Percentiles rank a stretch among this genome's conserved stretches.
These are phyloP conservation scores for Crucibulum laeve DNA, from an alignment of 768 basidiomycete species.

Conservation along the genomic window DNA sequence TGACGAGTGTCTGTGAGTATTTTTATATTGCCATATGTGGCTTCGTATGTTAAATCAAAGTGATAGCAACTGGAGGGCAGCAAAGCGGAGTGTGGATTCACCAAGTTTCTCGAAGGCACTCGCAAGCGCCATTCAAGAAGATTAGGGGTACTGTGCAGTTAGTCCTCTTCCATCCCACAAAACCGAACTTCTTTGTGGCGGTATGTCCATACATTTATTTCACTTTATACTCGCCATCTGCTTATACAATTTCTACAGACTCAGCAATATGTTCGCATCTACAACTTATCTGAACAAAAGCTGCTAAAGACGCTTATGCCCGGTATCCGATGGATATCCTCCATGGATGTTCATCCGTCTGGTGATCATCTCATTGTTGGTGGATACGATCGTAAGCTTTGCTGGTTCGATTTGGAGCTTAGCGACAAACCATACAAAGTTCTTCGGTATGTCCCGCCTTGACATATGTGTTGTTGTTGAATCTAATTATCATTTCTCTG, in stretches of 20 bases:
- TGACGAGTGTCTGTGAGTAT: conserved; percentile 88
- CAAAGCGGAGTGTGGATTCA: conserved; percentile 94
- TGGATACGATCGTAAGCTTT: conserved; percentile 94
- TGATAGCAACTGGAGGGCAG: conserved; percentile 55
- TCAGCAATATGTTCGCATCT: conserved; percentile 92
- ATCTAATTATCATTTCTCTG: conserved; percentile 5
- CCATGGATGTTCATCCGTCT: conserved; percentile 93
- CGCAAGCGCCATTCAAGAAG: conserved; percentile 97
- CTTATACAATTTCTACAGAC: conserved; percentile 52
- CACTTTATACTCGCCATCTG: neutral
- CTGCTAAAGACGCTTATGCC: conserved; percentile 90
- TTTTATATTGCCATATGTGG: conserved; percentile 3
- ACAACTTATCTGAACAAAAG: conserved; percentile 92
- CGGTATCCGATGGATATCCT: conserved; percentile 97
- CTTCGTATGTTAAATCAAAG: conserved; percentile 9
- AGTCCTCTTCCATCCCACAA: conserved; percentile 91
- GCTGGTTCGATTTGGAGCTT: conserved; percentile 98
- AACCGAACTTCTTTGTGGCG: conserved; percentile 97
- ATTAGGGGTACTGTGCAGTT: conserved; percentile 87
- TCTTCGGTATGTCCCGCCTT: conserved; percentile 62
- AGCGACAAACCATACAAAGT: conserved; percentile 97
- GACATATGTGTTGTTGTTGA: conserved; percentile 1
- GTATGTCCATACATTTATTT: conserved; percentile 40
- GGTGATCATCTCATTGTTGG: conserved; percentile 97
- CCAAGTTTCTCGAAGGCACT: conserved; percentile 88